These are phyloP conservation scores for Diaporthe sp. DNA, from an alignment of 2,329 filamentous ascomycete genomes.

Conservation along the genomic window DNA sequence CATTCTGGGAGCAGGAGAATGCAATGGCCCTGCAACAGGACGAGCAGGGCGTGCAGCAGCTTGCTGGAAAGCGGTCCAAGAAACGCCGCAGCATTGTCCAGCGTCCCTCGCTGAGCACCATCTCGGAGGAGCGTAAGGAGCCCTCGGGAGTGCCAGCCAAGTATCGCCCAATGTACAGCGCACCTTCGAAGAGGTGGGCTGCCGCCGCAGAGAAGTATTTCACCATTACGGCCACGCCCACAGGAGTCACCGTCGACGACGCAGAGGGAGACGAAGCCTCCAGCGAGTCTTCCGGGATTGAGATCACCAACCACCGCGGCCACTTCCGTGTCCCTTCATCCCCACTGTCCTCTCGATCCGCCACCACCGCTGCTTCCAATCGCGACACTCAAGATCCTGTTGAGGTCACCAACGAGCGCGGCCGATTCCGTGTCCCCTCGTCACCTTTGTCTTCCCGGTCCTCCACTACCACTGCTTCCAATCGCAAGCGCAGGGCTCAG, in stretches of 20 bases:
- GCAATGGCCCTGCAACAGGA: background rate
- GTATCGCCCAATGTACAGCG: slow-evolving; percentile 6
- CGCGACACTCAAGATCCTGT: background rate
- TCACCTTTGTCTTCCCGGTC: background rate
- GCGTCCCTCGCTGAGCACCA: slow-evolving; percentile 29
- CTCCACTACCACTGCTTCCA: background rate
- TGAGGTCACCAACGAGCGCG: slow-evolving; percentile 8
- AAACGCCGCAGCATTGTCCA: slow-evolving; percentile 16
- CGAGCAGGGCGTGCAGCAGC: background rate
- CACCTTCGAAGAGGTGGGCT: slow-evolving; percentile 23
- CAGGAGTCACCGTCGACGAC: slow-evolving; percentile 43
- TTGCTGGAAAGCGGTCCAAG: background rate
- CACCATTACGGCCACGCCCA: slow-evolving; percentile 47
- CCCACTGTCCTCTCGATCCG: background rate
- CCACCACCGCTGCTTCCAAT: background rate
- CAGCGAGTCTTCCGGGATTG: background rate
- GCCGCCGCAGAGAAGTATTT: slow-evolving; percentile 41
- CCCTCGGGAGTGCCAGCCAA: background rate
- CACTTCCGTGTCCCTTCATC: background rate
- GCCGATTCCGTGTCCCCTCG: background rate
- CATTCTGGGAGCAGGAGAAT: slow-evolving; percentile 1
- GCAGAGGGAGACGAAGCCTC: background rate
- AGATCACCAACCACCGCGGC: background rate
- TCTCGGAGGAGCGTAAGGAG: slow-evolving; percentile 30
- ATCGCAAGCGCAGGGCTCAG: slow-evolving; percentile 23